A percentile compares a stretch with the other conserved stretches of the same genome.
Evolutionary conservation across 2,329 filamentous ascomycete species (phyloP).

Genomic region (Aureobasidium sp.): DNA sequence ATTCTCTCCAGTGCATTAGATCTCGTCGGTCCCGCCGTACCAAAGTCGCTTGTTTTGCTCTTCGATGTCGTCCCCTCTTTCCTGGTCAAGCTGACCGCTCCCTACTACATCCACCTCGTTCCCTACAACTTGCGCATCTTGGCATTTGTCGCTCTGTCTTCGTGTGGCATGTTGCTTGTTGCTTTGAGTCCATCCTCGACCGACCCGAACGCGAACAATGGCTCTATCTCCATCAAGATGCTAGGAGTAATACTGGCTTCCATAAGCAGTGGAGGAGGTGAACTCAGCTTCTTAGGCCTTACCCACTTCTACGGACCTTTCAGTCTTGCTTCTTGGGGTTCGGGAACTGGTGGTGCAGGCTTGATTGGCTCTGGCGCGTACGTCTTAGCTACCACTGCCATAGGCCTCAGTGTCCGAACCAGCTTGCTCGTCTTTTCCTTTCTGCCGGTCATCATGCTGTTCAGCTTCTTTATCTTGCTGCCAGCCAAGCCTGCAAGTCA

Average conservation of each 20-base stretch:
- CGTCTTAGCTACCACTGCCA: slow-evolving; percentile 73
- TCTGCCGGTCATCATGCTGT: slow-evolving; percentile 72
- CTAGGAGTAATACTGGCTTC: slow-evolving; percentile 78
- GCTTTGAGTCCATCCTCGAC: slow-evolving; percentile 59
- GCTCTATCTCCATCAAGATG: slow-evolving; percentile 63
- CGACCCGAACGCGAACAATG: slow-evolving; percentile 30
- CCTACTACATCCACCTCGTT: slow-evolving; percentile 86
- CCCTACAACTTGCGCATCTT: slow-evolving; percentile 72
- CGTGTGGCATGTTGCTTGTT: slow-evolving; percentile 81
- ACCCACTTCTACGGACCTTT: slow-evolving; percentile 89
- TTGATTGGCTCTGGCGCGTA: slow-evolving; percentile 83
- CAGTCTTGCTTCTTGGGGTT: slow-evolving; percentile 85
- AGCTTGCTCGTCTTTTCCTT: slow-evolving; percentile 73
- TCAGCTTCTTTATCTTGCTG: slow-evolving; percentile 78
- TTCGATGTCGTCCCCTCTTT: slow-evolving; percentile 90
- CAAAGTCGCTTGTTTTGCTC: slow-evolving; percentile 87
- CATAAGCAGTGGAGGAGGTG: slow-evolving; percentile 76
- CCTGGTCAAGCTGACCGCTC: slow-evolving; percentile 76
- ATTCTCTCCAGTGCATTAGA: slow-evolving; percentile 93
- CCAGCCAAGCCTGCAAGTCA: slow-evolving; percentile 49
- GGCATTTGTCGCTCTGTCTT: slow-evolving; percentile 66
- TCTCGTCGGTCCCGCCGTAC: slow-evolving; percentile 77
- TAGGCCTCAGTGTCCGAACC: slow-evolving; percentile 65
- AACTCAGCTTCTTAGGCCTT: slow-evolving; percentile 82
- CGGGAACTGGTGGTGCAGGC: slow-evolving; percentile 83